Percentiles rank a stretch among this genome's conserved stretches.
These are phyloP conservation scores for Coprinopsis strossmayeri DNA, from an alignment of 768 basidiomycete species.

Conservation along the genomic window DNA sequence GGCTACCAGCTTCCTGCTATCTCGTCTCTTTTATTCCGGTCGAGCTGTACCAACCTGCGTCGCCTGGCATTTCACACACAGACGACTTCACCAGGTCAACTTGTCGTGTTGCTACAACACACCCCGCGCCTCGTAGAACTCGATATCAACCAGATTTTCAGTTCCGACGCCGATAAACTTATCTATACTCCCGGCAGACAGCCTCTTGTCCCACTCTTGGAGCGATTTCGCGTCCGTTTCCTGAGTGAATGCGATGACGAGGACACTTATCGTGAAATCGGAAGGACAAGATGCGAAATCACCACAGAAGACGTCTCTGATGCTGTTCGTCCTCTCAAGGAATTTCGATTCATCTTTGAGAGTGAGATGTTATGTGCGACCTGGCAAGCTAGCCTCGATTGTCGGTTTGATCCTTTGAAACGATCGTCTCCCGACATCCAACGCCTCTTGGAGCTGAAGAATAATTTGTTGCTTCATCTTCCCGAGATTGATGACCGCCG, in stretches of 20 bases:
- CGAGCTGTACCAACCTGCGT: not conserved
- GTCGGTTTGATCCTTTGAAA: constrained; percentile 2
- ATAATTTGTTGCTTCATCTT: not conserved
- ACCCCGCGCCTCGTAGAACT: constrained; percentile 10
- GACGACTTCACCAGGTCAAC: constrained; percentile 6
- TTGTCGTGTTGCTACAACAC: constrained; percentile 3
- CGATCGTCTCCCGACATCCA: not conserved
- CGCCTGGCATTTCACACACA: constrained; percentile 5
- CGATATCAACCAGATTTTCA: constrained; percentile 7
- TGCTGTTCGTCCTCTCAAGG: not conserved
- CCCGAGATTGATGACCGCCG: not conserved
- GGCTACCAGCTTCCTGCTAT: constrained; percentile 1
- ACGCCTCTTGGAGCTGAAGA: not conserved
- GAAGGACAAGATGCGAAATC: constrained; percentile 7
- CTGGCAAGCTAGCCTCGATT: constrained; percentile 2
- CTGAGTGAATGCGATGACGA: constrained; percentile 6
- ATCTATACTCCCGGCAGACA: not conserved
- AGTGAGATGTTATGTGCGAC: not conserved
- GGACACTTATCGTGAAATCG: constrained; percentile 4
- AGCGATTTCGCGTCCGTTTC: constrained; percentile 6
- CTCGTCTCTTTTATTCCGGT: constrained; percentile 4
- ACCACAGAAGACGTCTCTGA: not conserved
- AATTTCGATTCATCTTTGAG: constrained; percentile 4
- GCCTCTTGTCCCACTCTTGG: constrained; percentile 6
- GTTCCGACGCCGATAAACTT: constrained; percentile 1